These are phyloP conservation scores for Neonectria ditissima DNA, from an alignment of 2,329 filamentous ascomycete species.

Conservation along the genomic window DNA sequence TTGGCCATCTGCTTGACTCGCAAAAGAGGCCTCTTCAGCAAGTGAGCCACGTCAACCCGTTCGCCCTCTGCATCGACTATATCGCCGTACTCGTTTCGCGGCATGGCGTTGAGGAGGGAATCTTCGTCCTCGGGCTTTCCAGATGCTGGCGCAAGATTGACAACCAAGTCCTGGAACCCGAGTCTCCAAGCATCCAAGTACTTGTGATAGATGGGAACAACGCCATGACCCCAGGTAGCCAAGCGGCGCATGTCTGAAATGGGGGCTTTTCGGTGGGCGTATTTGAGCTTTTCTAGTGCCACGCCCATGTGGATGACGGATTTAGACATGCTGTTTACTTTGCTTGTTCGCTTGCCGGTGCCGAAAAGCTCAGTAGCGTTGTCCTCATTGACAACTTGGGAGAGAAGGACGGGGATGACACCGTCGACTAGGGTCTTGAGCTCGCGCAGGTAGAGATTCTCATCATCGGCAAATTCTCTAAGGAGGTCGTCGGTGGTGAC, in stretches of 20 bases:
- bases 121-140: conserved; percentile 67
- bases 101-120: conserved; percentile 69
- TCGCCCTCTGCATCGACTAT: conserved; percentile 82
- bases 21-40: conserved; percentile 89
- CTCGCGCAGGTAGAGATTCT: conserved; percentile 89
- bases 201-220: conserved; percentile 82
- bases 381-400: conserved; percentile 80
- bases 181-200: conserved; percentile 92
- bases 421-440: conserved; percentile 94
- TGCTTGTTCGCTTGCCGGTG: conserved; percentile 62
- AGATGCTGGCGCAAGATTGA: conserved; percentile 84
- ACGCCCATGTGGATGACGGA: conserved; percentile 96
- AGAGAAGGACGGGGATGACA: conserved; percentile 91
- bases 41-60: conserved; percentile 91
- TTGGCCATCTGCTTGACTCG: conserved; percentile 89
- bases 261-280: conserved; percentile 83
- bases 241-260: conserved; percentile 77
- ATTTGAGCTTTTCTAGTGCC: conserved; percentile 84
- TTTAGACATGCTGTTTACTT: conserved; percentile 75
- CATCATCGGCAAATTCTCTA: conserved; percentile 83
- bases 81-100: conserved; percentile 73
- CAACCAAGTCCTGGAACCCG: conserved; percentile 93
- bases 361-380: conserved; percentile 76
- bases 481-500: conserved; percentile 82
- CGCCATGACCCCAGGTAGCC: conserved; percentile 83